phyloP scores from a whole-genome alignment of 257 asterid species.

The Gynochthodes officinalis region DNA sequence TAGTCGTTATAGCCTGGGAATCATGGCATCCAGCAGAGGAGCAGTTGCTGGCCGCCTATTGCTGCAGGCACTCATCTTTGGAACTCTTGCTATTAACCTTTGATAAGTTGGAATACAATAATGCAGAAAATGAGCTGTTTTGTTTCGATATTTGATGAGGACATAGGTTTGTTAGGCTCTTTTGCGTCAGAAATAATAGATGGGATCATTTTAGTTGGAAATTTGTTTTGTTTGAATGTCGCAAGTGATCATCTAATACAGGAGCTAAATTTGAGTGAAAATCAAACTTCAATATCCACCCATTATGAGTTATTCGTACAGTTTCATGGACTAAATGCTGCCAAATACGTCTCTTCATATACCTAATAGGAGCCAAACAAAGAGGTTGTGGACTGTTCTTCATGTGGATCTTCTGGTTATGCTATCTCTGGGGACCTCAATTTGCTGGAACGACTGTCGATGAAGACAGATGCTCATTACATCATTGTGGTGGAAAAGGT shows the following conservation, averaged over 20 bases:
- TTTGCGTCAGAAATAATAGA: not conserved
- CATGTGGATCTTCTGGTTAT: constrained; percentile 89
- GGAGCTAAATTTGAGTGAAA: not conserved
- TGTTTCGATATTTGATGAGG: not conserved
- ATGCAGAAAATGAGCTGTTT: not conserved
- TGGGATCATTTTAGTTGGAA: not conserved
- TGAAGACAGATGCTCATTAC: constrained; percentile 85
- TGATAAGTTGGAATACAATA: not conserved
- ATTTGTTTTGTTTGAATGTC: not conserved
- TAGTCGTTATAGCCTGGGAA: constrained; percentile 85
- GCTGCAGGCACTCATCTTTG: constrained; percentile 57
- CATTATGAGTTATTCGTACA: not conserved
- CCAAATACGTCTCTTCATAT: constrained; percentile 15
- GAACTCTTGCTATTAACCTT: not conserved
- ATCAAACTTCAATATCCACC: not conserved
- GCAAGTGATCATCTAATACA: not conserved
- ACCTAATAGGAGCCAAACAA: constrained; percentile 68
- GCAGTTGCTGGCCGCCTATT: constrained; percentile 75
- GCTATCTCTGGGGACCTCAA: constrained; percentile 82
- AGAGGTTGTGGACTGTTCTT: constrained; percentile 68
- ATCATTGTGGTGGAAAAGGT: constrained; percentile 94
- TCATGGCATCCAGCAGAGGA: constrained; percentile 94
- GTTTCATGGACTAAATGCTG: not conserved
- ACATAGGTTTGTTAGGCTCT: not conserved
- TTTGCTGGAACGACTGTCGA: constrained; percentile 49